Base-by-base conservation (phyloP, 768 basidiomycete genomes). In the Kwoniella heveanensis region DNA sequence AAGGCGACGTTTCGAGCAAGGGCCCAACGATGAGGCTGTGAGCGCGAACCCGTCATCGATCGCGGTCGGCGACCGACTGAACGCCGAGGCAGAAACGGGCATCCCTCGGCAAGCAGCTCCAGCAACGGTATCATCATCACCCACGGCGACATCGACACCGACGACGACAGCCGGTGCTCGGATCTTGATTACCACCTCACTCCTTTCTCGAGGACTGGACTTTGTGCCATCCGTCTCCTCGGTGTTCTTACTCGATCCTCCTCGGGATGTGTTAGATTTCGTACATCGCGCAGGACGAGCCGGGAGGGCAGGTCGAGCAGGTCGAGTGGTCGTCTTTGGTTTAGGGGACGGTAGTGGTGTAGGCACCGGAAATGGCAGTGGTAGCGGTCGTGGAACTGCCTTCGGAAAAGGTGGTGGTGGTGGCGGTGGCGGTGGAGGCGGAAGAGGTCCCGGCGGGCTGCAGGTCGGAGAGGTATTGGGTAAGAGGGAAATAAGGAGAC, bases 231-330 rank as follows among this genome's bases (percentile, higher is more conserved):
- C 62, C n/a, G 86, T 95, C 69, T 84, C 85, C 65, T 87, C 93
- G 71, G 89, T 95, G 2, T 88, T 96, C 77, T 88, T 95, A 67
- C 84, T 90, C 24, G 93, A 95, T 69, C 86, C 90, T 73, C 92
- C 93, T 21, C 82, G 89, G 68, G 94, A 92, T 76, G 90, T 89
- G 84, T 85, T 94, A 39, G 93, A 96, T 78, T 94, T 95, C 77
- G 78, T 96, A 64, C 93, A 96, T 80, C 87, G 93, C 3, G 93
- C 93, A 0, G 93, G 93, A 17, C 82, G 93, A 51, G 85, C 89
- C 0, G 92, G 88, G 1, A 82, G 92, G 29, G 91, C 90, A 2
- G 81, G 80, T 2, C 54, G 70, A 32, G 39, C 32, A 22, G 79
- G 79, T 2, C 66, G 71, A 24, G 76, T 81, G 2, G 67, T 76